Evolutionary conservation across 352 stramenopile species (phyloP).

Genomic region (Globisporangium rhizosaccharum): DNA sequence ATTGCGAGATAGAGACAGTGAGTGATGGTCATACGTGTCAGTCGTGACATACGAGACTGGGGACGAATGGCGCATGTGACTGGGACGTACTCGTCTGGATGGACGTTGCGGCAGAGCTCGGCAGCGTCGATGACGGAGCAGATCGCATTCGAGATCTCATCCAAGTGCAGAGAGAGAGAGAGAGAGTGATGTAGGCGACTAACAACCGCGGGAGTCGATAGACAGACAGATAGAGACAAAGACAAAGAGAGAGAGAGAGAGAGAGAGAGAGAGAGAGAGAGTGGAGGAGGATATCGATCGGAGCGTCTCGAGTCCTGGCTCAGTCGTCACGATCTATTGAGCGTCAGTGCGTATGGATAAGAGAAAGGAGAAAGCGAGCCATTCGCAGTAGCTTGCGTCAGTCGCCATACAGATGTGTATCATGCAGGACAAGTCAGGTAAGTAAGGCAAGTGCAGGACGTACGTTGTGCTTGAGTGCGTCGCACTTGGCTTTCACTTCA

Average conservation of each 20-base stretch:
- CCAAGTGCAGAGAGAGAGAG: slow-evolving; percentile 43
- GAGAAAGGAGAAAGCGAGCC: too few species aligned
- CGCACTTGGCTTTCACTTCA: slow-evolving; percentile 51
- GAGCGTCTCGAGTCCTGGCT: slow-evolving; percentile 63
- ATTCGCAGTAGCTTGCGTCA: not conserved
- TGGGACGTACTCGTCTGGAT: slow-evolving; percentile 67
- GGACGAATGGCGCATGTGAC: too few species aligned
- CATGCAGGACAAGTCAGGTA: not conserved
- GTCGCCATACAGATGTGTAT: not conserved
- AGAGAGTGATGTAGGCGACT: slow-evolving; percentile 6
- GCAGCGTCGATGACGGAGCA: slow-evolving; percentile 95
- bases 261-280: too few species aligned
- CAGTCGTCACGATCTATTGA: slow-evolving; percentile 37
- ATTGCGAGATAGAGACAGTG: not conserved
- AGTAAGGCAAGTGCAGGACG: not conserved
- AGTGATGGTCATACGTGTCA: not conserved
- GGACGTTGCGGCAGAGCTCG: slow-evolving; percentile 93
- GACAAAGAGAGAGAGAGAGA: not conserved
- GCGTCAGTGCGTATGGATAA: not conserved
- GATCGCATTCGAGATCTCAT: slow-evolving; percentile 93
- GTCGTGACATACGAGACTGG: not conserved
- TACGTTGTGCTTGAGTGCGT: slow-evolving; percentile 55
- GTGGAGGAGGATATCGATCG: slow-evolving; percentile 41
- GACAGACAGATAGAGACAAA: not conserved
- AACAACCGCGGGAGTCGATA: slow-evolving; percentile 1